Percentiles rank a stretch among this genome's conserved stretches.
These are phyloP conservation scores for Pseudoneurospora amorphoporcata DNA, from an alignment of 495 filamentous ascomycete species.

Conservation along the genomic window DNA sequence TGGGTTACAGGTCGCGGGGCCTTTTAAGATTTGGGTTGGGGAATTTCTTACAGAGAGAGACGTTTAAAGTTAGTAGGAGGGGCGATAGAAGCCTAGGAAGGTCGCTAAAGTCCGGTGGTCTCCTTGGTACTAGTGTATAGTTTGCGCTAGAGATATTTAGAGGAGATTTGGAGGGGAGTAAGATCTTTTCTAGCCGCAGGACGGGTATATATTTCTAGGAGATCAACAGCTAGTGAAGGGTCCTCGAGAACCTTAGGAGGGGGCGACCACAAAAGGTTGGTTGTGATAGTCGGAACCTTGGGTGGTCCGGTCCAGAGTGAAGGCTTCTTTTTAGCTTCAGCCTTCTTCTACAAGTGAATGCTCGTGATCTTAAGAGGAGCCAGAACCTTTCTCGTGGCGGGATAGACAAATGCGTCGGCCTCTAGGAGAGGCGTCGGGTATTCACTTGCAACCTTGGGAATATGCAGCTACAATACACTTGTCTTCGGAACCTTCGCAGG, in stretches of 20 bases:
- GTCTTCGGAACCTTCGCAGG: background rate
- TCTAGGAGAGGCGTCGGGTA: background rate
- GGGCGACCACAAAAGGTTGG: background rate
- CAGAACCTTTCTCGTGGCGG: conserved; percentile 20
- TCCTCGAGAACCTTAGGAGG: background rate
- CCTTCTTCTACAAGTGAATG: conserved; percentile 30
- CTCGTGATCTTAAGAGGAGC: conserved; percentile 27
- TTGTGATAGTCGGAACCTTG: background rate
- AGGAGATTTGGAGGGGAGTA: conserved; percentile 25
- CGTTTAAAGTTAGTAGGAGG: conserved; percentile 26
- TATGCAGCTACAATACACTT: conserved; percentile 7
- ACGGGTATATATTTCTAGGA: conserved; percentile 8
- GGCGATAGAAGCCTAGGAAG: conserved; percentile 20
- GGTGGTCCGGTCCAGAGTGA: background rate
- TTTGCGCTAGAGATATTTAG: conserved; percentile 31
- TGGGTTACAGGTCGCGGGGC: conserved; percentile 29
- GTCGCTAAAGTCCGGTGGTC: conserved; percentile 27
- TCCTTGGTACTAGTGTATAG: conserved; percentile 14
- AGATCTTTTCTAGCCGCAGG: conserved; percentile 22
- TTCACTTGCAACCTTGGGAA: conserved; percentile 1
- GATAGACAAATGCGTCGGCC: conserved; percentile 16
- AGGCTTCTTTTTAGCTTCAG: background rate
- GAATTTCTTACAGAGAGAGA: conserved; percentile 13
- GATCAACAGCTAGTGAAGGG: background rate
- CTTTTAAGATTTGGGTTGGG: conserved; percentile 14